Base-by-base conservation (phyloP, 2,329 filamentous ascomycete species). In the Epichloe brachyelytri region DNA sequence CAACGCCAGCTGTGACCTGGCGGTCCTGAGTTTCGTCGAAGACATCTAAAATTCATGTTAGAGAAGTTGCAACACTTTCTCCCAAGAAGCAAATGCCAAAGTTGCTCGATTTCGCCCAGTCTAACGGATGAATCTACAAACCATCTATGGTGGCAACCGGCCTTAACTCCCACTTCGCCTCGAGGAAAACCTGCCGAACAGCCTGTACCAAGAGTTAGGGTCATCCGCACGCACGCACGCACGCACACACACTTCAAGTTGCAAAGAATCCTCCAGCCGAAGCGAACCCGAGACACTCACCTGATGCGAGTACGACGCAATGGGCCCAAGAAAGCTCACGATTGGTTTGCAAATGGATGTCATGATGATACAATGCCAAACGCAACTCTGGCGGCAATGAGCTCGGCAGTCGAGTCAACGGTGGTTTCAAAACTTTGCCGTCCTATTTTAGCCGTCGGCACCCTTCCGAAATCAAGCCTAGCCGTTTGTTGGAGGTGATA, bases 11-110 rank as follows among this genome's bases (percentile, higher is more conserved):
- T 49, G 77, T 68, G 0, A 79, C 80, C 43, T 71, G 64, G 52
- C 79, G 76, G 38, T 75, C 73, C 62, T 94, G 88, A 5, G 95
- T 85, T 15, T 82, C 76, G 48, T 82, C 74, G 66, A 96, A 95
- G 59, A 95, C 82, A 63, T 93, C 88, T 84, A 56, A 46, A 34
- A 26, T n/a, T 14, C 5, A 14, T 30, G 38, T 40, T 48, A 48
- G 46, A 33, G 19, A 20, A n/a, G 26, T 3, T 34, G 17, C 26
- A 8, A 14, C 7, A 17, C 26, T 8, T 33, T 5, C 11, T 15
- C 1, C 15, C 34, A 30, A 26, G 19, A 8, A 8, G 11, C 7
- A 45, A 11, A 33, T n/a, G 4, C 26, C 41, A 19, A 43, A 34
- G 44, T 17, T 46, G 19, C 5, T n/a, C 5, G 14, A 33, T 46